Base-by-base conservation (phyloP, 179 eudicot genomes). In the Corrigiola litoralis region DNA sequence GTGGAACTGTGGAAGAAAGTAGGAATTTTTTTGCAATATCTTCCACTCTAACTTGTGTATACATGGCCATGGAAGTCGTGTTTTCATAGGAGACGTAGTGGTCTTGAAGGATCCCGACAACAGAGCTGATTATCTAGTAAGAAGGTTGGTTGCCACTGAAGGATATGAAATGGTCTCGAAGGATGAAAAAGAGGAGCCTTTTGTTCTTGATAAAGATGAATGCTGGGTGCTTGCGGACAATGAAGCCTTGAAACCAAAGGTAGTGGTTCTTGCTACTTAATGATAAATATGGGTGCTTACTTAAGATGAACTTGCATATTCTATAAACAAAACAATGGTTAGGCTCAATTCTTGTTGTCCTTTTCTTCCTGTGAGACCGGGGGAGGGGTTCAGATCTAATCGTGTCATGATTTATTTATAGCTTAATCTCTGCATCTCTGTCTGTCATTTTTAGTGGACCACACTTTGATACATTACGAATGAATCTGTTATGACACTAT, bases 151-250 rank as follows among this genome's bases (percentile, higher is more conserved):
- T 70, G 98, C 98, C 6, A 53, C 75, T 38, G 94, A 87, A 77
- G 99, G 99, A 23, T 83, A 81, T 74, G 99, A 90, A 84, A 94
- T 94, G 99, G 95, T 76, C 44, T 94, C 99, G 6, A 90, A 77
- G 44, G 91, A 87, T 70, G 95, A 83, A 68, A 84, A 94, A 64
- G 99, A 94, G 33, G 92, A 87, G 60, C 91, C 97, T 54, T 94
- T 94, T 58, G 75, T 90, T 69, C 90, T 94, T 58, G 87, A 94
- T 23, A 76, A 79, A 72, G 81, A 86, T 63, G 80, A 92, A 74
- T 94, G 99, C 65, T 94, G 99, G 99, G 97, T 90, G 58, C 56
- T 90, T 51, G 77, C 95, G 14, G 99, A 92, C 75, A 92, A 92
- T 72, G 85, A 81, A 61, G 72, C 66, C 36, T 58, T 92, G 61